phyloP scores from a whole-genome alignment of 148 eudicot genomes.

The Drosera capensis region DNA sequence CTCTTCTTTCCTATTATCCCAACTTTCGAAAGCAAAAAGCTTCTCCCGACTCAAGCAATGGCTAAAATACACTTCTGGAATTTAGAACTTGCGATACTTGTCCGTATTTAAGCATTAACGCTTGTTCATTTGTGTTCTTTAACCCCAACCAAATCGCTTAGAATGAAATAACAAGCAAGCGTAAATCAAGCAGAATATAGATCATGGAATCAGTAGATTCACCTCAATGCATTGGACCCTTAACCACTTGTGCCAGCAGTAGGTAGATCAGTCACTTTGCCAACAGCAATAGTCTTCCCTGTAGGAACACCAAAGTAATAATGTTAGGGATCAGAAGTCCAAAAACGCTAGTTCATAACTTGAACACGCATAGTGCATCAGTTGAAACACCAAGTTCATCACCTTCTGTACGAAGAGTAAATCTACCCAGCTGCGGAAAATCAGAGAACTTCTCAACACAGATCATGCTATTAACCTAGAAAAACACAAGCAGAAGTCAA shows the following conservation, averaged over 20 bases:
- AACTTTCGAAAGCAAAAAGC: too few relatives aligned
- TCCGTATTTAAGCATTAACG: too few relatives aligned
- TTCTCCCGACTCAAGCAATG: too few relatives aligned
- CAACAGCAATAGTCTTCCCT: conserved; percentile 61
- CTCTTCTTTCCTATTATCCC: too few relatives aligned
- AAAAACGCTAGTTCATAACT: neutral
- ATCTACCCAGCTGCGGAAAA: conserved; percentile 33
- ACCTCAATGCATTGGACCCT: too few relatives aligned
- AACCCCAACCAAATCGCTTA: too few relatives aligned
- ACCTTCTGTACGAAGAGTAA: conserved; percentile 39
- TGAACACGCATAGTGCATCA: neutral
- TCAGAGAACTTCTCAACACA: conserved; percentile 37
- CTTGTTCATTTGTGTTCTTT: too few relatives aligned
- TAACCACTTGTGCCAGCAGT: conserved; percentile 1
- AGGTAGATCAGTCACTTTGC: conserved; percentile 34
- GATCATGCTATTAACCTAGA: conserved; percentile 23
- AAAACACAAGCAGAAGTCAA: neutral
- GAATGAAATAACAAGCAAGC: too few relatives aligned
- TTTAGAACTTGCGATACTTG: too few relatives aligned
- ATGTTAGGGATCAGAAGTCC: neutral
- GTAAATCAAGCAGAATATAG: too few relatives aligned
- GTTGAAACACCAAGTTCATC: conserved; percentile 1
- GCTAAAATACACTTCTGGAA: too few relatives aligned
- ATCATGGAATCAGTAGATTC: too few relatives aligned
- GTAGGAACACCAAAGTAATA: conserved; percentile 1